Conservation (phyloP, 352 stramenopile genomes). For the Globisporangium ultimum region DNA sequence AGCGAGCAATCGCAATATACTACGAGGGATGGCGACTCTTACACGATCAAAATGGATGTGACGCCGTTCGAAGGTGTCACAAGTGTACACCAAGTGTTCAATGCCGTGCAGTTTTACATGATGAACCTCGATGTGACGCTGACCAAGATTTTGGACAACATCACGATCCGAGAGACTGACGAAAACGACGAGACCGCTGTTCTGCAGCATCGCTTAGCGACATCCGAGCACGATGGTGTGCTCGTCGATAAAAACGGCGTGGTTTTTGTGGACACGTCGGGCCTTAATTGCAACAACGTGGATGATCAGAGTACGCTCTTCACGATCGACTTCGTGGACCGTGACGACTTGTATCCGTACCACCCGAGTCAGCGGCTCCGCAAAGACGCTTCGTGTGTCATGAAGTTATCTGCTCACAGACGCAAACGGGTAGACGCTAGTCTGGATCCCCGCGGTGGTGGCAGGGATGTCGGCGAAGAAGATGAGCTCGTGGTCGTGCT, state of each 20-base stretch:
- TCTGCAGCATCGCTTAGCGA: slow-evolving; percentile 6
- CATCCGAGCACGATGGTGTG: neutral
- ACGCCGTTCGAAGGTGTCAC: slow-evolving; percentile 28
- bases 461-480: neutral
- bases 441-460: neutral
- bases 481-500: slow-evolving; percentile 5
- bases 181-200: neutral
- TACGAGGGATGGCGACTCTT: slow-evolving; percentile 35
- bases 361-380: slow-evolving; percentile 12
- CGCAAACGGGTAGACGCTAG: neutral
- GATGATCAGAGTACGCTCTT: slow-evolving; percentile 5
- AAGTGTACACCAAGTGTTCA: slow-evolving; percentile 32
- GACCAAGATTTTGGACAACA: slow-evolving; percentile 31
- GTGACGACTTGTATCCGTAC: slow-evolving; percentile 18
- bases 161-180: slow-evolving; percentile 39
- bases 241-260: slow-evolving; percentile 7
- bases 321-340: slow-evolving; percentile 9
- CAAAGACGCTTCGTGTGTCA: slow-evolving; percentile 17
- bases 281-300: neutral
- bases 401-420: slow-evolving; percentile 3
- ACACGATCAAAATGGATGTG: slow-evolving; percentile 40
- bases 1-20: slow-evolving; percentile 43
- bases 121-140: slow-evolving; percentile 43
- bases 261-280: slow-evolving; percentile 12
- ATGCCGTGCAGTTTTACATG: slow-evolving; percentile 37